Conservation (phyloP, 345 rosid genomes). For the Corymbia maculata region DNA sequence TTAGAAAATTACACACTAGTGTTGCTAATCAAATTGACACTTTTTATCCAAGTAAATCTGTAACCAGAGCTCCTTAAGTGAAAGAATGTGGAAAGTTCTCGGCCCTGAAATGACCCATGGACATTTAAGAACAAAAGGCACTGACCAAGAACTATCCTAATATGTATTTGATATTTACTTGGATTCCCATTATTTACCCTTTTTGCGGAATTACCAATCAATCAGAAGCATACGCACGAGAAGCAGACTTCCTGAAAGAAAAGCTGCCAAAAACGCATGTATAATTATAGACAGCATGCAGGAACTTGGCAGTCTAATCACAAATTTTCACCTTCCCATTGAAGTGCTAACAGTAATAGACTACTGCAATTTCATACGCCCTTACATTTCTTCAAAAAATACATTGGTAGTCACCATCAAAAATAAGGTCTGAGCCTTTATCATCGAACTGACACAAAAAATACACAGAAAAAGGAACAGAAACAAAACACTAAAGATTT, state of each 20-base stretch:
- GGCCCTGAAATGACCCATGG: background rate
- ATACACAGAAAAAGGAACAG: background rate
- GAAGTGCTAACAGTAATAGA: background rate
- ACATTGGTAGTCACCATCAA: background rate
- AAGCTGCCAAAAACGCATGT: background rate
- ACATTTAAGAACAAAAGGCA: background rate
- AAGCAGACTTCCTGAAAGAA: background rate
- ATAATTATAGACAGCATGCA: background rate
- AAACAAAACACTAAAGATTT: background rate
- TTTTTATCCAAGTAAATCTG: background rate
- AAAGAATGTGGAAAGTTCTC: background rate
- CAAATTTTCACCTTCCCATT: background rate
- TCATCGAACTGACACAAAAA: background rate
- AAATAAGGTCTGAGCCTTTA: background rate
- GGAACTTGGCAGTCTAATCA: background rate
- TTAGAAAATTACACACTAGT: background rate
- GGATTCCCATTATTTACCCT: background rate
- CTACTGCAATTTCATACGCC: background rate
- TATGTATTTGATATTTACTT: background rate
- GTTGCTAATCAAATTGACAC: background rate
- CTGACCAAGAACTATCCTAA: background rate
- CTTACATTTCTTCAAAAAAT: background rate
- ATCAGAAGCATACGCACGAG: background rate
- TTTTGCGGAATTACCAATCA: background rate
- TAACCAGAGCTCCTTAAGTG: background rate